These are phyloP conservation scores for Monosporozyma unispora DNA, from an alignment of 805 yeast species.

Conservation along the genomic window DNA sequence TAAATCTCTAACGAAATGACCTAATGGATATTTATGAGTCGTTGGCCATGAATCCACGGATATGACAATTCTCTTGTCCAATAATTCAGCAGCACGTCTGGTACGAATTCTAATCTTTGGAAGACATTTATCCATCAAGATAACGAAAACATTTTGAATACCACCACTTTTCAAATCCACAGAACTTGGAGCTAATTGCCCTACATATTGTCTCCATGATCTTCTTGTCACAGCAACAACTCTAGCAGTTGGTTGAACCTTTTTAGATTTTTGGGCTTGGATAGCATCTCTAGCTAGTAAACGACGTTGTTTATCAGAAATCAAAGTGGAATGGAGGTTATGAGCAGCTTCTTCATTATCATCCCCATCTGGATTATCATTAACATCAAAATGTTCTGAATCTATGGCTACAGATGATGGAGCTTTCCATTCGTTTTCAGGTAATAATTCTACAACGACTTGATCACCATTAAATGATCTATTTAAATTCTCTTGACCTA, in stretches of 20 bases:
- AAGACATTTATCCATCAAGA: slow-evolving; percentile 79
- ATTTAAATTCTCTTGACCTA: slow-evolving; percentile 79
- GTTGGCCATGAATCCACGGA: slow-evolving; percentile 91
- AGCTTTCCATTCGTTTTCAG: slow-evolving; percentile 77
- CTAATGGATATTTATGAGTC: slow-evolving; percentile 77
- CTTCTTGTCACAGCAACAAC: slow-evolving; percentile 83
- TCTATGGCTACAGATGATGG: slow-evolving; percentile 76
- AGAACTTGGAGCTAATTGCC: slow-evolving; percentile 77
- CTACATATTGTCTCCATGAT: slow-evolving; percentile 94
- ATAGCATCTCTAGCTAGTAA: slow-evolving; percentile 71
- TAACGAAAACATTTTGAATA: slow-evolving; percentile 69
- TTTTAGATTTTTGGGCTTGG: slow-evolving; percentile 42
- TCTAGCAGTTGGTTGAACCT: slow-evolving; percentile 83
- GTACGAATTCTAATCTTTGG: slow-evolving; percentile 85
- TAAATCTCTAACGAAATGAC: slow-evolving; percentile 83
- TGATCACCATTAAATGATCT: slow-evolving; percentile 88
- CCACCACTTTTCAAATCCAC: slow-evolving; percentile 53
- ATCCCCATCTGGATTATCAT: slow-evolving; percentile 49
- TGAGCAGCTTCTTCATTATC: slow-evolving; percentile 38
- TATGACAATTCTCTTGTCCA: slow-evolving; percentile 86
- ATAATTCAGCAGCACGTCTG: slow-evolving; percentile 69
- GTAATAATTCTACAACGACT: slow-evolving; percentile 83
- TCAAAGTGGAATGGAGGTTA: slow-evolving; percentile 35
- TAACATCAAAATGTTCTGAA: slow-evolving; percentile 53
- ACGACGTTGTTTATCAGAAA: slow-evolving; percentile 39